Conservation (phyloP, 352 stramenopile species). For the Globisporangium paroecandrum region DNA sequence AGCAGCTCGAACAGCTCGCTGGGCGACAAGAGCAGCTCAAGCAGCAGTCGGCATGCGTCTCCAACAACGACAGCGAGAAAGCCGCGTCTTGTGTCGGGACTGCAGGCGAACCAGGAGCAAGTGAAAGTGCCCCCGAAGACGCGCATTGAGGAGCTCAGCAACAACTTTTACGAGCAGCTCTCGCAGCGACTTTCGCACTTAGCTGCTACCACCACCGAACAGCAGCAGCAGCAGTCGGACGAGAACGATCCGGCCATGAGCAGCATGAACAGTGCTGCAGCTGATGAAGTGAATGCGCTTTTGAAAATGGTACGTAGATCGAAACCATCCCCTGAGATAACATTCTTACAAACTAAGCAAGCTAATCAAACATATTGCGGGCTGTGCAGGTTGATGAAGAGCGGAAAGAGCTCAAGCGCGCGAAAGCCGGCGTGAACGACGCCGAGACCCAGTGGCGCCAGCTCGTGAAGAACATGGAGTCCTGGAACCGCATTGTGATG, state of each 20-base stretch:
- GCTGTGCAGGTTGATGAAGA: slow-evolving; percentile 39
- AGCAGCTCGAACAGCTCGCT: slow-evolving; percentile 43
- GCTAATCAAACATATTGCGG: background rate
- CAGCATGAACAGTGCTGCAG: slow-evolving; percentile 15
- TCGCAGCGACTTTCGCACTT: slow-evolving; percentile 38
- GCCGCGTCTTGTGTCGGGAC: slow-evolving; percentile 26
- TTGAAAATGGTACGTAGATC: slow-evolving; percentile 45
- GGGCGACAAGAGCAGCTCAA: slow-evolving; percentile 29
- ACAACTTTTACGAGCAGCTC: slow-evolving; percentile 63
- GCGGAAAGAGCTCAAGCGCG: slow-evolving; percentile 30
- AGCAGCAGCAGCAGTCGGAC: slow-evolving; percentile 2
- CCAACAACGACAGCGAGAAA: slow-evolving; percentile 24
- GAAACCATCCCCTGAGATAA: background rate
- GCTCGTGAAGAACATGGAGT: slow-evolving; percentile 83
- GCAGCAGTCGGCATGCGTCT: slow-evolving; percentile 33
- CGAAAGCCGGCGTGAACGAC: slow-evolving; percentile 21
- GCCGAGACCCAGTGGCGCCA: slow-evolving; percentile 69
- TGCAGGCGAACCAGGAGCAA: slow-evolving; percentile 64
- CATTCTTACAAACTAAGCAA: too few species aligned
- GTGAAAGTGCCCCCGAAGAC: slow-evolving; percentile 58
- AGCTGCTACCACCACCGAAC: slow-evolving; percentile 13
- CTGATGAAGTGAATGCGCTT: slow-evolving; percentile 31
- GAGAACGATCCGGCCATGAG: background rate
- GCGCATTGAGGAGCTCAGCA: slow-evolving; percentile 55
- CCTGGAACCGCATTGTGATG: slow-evolving; percentile 83